Conservation (phyloP, 306 rosid species). For the Vigna hirtella region DNA sequence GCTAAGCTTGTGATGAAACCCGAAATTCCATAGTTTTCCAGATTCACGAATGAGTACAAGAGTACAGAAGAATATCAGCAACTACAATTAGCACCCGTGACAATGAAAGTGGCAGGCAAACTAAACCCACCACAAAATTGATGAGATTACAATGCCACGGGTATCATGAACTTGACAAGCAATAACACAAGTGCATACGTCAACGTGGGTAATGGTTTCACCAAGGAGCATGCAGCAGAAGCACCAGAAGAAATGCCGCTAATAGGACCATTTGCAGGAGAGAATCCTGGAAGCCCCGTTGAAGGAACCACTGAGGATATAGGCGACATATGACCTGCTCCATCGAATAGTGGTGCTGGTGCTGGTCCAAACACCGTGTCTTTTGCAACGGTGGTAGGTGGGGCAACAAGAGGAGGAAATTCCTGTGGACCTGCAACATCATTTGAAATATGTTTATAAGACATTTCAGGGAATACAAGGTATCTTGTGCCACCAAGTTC, state of each 20-base stretch:
- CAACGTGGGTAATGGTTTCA: constrained; percentile 58
- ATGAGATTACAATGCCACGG: constrained; percentile 57
- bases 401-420: constrained; percentile 83
- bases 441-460: constrained; percentile 39
- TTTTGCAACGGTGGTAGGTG: constrained; percentile 67
- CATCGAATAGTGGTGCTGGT: constrained; percentile 71
- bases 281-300: constrained; percentile 61
- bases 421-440: constrained; percentile 68
- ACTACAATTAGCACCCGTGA: constrained; percentile 44
- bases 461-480: neutral
- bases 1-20: constrained; percentile 30
- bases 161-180: constrained; percentile 51
- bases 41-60: constrained; percentile 53
- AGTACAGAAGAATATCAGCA: constrained; percentile 48
- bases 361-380: constrained; percentile 70
- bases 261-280: constrained; percentile 74
- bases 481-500: neutral
- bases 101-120: constrained; percentile 31
- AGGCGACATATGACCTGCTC: constrained; percentile 55
- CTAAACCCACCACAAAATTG: constrained; percentile 48
- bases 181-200: constrained; percentile 52
- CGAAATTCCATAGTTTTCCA: constrained; percentile 40
- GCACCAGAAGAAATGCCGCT: constrained; percentile 62
- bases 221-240: constrained; percentile 70
- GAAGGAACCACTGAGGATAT: constrained; percentile 62